Percentiles rank a stretch among this genome's conserved stretches.
Evolutionary conservation across 129 eudicot species (phyloP).

Genomic region (Glebionis coronaria): DNA sequence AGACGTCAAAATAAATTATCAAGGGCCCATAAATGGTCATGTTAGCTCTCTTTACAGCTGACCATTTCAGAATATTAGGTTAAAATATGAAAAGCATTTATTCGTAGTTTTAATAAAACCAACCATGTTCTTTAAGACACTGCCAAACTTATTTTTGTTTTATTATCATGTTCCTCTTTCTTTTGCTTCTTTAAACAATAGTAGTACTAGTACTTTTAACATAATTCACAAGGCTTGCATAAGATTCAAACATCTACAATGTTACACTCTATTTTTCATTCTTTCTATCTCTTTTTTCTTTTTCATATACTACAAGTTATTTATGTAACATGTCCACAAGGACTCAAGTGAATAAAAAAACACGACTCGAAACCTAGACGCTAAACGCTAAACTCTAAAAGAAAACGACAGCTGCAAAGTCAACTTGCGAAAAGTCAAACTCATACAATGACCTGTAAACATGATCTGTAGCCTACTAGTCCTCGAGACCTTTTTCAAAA

Average conservation of each 20-base stretch:
- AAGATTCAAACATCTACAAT: slow-evolving; percentile 40
- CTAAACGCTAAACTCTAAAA: slow-evolving; percentile 26
- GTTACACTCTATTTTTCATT: slow-evolving; percentile 19
- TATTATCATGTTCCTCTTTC: background rate
- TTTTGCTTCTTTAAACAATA: background rate
- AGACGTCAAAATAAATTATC: slow-evolving; percentile 1
- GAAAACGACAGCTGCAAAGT: slow-evolving; percentile 20
- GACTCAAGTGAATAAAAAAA: slow-evolving; percentile 31
- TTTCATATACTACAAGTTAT: slow-evolving; percentile 53
- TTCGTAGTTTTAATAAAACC: slow-evolving; percentile 15
- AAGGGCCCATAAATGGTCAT: slow-evolving; percentile 12
- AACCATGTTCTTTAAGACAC: slow-evolving; percentile 16
- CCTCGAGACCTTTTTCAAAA: slow-evolving; percentile 47
- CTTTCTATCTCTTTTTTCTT: slow-evolving; percentile 24
- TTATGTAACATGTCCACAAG: slow-evolving; percentile 59
- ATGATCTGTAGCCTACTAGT: slow-evolving; percentile 19
- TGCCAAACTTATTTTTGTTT: background rate
- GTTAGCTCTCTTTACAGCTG: slow-evolving; percentile 26
- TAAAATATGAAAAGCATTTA: slow-evolving; percentile 9
- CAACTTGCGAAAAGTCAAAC: slow-evolving; percentile 40
- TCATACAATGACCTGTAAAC: slow-evolving; percentile 18
- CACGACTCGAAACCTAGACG: slow-evolving; percentile 13
- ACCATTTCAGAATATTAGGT: slow-evolving; percentile 24
- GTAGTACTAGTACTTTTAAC: background rate
- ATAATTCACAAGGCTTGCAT: slow-evolving; percentile 1